Evolutionary conservation across 1,284 basidiomycete genomes (phyloP).

Genomic region (Naganishia cerealis): DNA sequence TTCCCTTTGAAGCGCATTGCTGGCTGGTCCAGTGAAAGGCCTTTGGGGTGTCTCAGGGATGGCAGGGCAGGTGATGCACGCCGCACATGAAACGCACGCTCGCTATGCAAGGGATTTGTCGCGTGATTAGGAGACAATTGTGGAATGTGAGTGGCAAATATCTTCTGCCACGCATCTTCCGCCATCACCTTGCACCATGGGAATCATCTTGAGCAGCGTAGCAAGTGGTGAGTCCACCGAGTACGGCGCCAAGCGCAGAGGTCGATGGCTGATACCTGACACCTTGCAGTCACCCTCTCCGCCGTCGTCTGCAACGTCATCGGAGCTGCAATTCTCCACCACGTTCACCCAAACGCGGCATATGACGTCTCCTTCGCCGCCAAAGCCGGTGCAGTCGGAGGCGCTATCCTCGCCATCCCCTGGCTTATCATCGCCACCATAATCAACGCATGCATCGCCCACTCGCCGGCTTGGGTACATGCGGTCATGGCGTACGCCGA

Average conservation of each 20-base stretch:
- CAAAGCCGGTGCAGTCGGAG: background rate
- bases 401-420: conserved; percentile 10
- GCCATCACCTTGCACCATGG: background rate
- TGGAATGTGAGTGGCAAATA: no score
- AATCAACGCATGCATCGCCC: background rate
- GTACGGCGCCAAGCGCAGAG: background rate
- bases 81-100: no score
- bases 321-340: conserved; percentile 4
- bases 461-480: background rate
- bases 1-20: no score
- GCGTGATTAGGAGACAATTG: no score
- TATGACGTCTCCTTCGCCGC: background rate
- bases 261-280: background rate
- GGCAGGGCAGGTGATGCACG: no score
- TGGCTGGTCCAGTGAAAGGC: no score
- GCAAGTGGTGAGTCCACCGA: background rate
- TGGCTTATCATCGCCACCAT: background rate
- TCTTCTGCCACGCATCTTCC: no score
- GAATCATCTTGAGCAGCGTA: background rate
- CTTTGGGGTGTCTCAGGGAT: no score
- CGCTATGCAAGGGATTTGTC: no score
- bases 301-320: conserved; percentile 6
- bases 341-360: background rate
- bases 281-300: background rate
- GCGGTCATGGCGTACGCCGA: background rate